A percentile compares a stretch with the other conserved stretches of the same genome.
These are phyloP conservation scores for Serendipita sp. DNA, from an alignment of 768 basidiomycete species.

Conservation along the genomic window DNA sequence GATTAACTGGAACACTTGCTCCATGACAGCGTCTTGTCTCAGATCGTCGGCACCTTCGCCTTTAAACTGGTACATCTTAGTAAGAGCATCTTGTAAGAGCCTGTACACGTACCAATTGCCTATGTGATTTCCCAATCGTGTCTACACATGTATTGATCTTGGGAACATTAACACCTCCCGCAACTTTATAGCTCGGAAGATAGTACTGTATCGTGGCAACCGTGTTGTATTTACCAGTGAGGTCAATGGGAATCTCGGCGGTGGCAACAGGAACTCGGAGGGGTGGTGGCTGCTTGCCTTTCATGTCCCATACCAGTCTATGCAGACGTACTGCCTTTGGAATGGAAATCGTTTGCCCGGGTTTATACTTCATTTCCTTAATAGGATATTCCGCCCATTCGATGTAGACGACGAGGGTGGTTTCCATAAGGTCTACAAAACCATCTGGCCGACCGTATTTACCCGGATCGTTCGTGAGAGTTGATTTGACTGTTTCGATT, in stretches of 20 bases:
- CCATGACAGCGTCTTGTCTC: constrained; percentile 97
- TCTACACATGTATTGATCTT: constrained; percentile 65
- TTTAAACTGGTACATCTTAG: constrained; percentile 50
- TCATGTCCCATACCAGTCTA: not conserved
- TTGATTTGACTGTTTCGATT: constrained; percentile 23
- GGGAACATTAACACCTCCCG: constrained; percentile 70
- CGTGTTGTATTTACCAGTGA: constrained; percentile 45
- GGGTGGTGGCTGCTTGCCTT: not conserved
- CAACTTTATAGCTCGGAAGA: constrained; percentile 35
- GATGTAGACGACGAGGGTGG: constrained; percentile 41
- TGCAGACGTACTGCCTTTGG: constrained; percentile 20
- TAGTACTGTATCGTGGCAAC: constrained; percentile 58
- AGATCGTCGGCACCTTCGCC: constrained; percentile 81
- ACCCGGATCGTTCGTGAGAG: constrained; percentile 43
- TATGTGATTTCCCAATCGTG: constrained; percentile 44
- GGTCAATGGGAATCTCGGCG: constrained; percentile 47
- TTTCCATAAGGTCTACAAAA: not conserved
- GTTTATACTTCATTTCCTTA: constrained; percentile 20
- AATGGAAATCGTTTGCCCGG: constrained; percentile 20
- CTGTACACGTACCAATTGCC: constrained; percentile 50
- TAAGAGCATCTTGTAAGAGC: not conserved
- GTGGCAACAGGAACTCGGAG: constrained; percentile 78
- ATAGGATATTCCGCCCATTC: constrained; percentile 56
- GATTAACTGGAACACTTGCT: constrained; percentile 86
- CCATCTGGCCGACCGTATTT: not conserved